Evolutionary conservation across 1,139 yeast genomes (phyloP).

Genomic region (Yamadazyma spencermartinsiae): DNA sequence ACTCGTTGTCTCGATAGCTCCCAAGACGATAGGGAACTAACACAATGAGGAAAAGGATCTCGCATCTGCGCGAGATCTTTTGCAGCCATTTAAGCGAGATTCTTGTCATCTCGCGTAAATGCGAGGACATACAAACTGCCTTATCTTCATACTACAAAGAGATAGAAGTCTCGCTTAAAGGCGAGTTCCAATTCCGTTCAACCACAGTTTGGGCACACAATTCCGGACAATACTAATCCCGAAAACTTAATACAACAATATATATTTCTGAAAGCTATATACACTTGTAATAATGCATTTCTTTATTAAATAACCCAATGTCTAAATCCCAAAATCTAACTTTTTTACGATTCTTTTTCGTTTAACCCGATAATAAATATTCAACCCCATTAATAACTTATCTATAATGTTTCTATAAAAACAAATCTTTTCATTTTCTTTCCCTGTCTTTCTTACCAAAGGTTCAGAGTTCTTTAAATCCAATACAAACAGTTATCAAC

Average conservation of each 20-base stretch:
- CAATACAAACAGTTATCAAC: slow-evolving; percentile 13
- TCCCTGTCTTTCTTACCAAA: slow-evolving; percentile 10
- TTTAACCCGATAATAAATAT: slow-evolving; percentile 25
- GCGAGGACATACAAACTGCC: slow-evolving; percentile 2
- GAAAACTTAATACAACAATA: neutral
- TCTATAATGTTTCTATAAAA: slow-evolving; percentile 19
- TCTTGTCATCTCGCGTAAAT: slow-evolving; percentile 4
- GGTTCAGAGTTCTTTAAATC: slow-evolving; percentile 4
- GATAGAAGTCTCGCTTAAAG: slow-evolving; percentile 2
- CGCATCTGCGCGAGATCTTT: neutral
- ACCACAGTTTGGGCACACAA: too few species aligned
- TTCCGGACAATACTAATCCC: too few species aligned
- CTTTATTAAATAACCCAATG: slow-evolving; percentile 37
- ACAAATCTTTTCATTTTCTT: slow-evolving; percentile 12
- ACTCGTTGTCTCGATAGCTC: too few species aligned
- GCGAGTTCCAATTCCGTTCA: too few species aligned
- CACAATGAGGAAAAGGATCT: too few species aligned
- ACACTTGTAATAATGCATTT: slow-evolving; percentile 27
- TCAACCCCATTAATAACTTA: slow-evolving; percentile 35
- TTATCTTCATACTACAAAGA: neutral
- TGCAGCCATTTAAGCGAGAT: neutral
- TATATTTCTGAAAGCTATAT: slow-evolving; percentile 13
- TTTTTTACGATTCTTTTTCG: slow-evolving; percentile 14
- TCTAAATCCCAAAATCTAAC: slow-evolving; percentile 35
- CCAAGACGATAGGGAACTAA: too few species aligned